Conservation (phyloP, 2,329 filamentous ascomycete species). For the Claviceps humidiphila region DNA sequence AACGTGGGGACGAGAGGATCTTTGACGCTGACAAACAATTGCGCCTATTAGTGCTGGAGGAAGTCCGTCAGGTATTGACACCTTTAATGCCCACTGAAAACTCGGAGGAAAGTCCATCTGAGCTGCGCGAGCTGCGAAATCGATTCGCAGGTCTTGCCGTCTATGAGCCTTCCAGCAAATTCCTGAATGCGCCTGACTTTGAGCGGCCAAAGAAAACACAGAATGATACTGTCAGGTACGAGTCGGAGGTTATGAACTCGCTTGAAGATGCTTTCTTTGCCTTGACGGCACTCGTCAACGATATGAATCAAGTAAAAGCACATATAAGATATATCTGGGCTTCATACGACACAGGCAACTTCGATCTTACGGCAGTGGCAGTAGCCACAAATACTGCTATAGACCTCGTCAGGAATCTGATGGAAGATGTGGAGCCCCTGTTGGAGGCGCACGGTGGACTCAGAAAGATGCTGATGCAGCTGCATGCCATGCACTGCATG, state of each 20-base stretch:
- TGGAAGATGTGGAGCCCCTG: conserved; percentile 16
- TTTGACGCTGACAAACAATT: conserved; percentile 7
- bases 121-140: conserved; percentile 11
- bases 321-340: conserved; percentile 19
- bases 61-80: conserved; percentile 19
- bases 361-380: conserved; percentile 21
- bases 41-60: conserved; percentile 15
- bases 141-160: conserved; percentile 22
- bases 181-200: conserved; percentile 18
- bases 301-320: conserved; percentile 17
- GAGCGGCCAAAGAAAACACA: not conserved
- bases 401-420: conserved; percentile 19
- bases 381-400: conserved; percentile 25
- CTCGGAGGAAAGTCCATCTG: not conserved
- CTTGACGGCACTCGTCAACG: conserved; percentile 15
- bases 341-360: conserved; percentile 9
- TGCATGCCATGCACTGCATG: conserved; percentile 4
- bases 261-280: conserved; percentile 17
- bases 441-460: conserved; percentile 14
- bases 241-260: conserved; percentile 15
- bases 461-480: conserved; percentile 7
- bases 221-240: conserved; percentile 12
- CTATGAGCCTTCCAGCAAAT: conserved; percentile 24
- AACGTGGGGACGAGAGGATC: not conserved
- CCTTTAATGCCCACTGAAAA: conserved; percentile 8